Percentiles rank a stretch among this genome's conserved stretches.
These are phyloP conservation scores for Boechera retrofracta DNA, from an alignment of 345 rosid genomes.

Conservation along the genomic window DNA sequence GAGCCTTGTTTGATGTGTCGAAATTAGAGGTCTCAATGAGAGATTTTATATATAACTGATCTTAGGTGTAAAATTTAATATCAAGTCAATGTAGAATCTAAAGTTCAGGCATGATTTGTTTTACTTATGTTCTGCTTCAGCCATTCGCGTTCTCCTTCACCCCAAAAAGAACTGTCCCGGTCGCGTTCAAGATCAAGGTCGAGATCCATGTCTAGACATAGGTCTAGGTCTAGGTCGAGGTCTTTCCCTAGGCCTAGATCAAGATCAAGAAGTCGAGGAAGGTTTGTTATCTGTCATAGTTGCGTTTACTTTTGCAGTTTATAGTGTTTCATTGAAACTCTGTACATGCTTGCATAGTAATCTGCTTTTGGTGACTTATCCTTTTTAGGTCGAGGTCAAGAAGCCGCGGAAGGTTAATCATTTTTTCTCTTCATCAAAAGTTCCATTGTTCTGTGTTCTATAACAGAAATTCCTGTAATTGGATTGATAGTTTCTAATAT, in stretches of 20 bases:
- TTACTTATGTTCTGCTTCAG: conserved; percentile 35
- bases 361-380: no score
- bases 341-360: no score
- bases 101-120: neutral
- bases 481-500: neutral
- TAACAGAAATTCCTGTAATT: neutral
- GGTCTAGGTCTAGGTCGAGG: conserved; percentile 58
- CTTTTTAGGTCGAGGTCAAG: no score
- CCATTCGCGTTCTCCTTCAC: conserved; percentile 61
- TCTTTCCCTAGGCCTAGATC: conserved; percentile 65
- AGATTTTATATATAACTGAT: no score
- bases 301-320: neutral
- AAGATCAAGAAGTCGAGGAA: conserved; percentile 70
- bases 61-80: neutral
- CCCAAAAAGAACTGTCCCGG: conserved; percentile 60
- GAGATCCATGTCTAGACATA: neutral
- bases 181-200: conserved; percentile 45
- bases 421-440: no score
- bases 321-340: no score
- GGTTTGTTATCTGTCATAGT: conserved; percentile 51
- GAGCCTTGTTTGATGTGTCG: neutral
- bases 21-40: neutral
- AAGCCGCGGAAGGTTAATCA: no score
- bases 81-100: neutral
- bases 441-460: no score